Evolutionary conservation across 129 eudicot species (phyloP).

Genomic region (Glebionis coronaria): DNA sequence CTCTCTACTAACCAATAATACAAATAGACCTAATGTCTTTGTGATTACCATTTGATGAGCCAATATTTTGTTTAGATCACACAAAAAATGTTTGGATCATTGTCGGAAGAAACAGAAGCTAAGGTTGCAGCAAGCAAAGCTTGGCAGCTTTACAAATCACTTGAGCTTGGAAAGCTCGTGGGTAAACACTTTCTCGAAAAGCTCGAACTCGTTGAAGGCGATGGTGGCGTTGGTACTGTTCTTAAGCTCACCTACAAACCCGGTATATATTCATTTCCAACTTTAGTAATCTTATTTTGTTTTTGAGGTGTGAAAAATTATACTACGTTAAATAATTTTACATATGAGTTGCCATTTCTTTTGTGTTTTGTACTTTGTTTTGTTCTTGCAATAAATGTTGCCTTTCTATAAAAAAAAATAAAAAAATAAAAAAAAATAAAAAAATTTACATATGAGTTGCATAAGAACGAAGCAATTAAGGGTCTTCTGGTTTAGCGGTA

Average conservation of each 20-base stretch:
- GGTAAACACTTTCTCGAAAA: slow-evolving; percentile 7
- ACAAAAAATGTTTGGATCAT: slow-evolving; percentile 3
- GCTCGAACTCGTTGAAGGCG: slow-evolving; percentile 10
- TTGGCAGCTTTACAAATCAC: slow-evolving; percentile 10
- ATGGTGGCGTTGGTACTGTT: slow-evolving; percentile 9
- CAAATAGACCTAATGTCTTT: not conserved
- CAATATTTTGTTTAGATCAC: not conserved
- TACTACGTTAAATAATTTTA: too few species aligned
- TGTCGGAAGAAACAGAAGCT: slow-evolving; percentile 14
- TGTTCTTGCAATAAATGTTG: too few species aligned
- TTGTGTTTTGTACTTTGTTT: too few species aligned
- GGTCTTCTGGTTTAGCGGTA: too few species aligned
- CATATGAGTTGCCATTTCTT: too few species aligned
- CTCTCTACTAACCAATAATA: not conserved
- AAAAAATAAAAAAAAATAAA: too few species aligned
- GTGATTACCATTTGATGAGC: not conserved
- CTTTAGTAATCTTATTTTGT: not conserved
- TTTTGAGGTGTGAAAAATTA: too few species aligned
- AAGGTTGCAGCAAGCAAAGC: slow-evolving; percentile 9
- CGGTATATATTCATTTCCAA: not conserved
- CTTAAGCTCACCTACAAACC: slow-evolving; percentile 13
- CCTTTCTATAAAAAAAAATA: too few species aligned
- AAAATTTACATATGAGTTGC: too few species aligned
- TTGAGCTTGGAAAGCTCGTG: not conserved
- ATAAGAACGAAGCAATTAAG: too few species aligned